These are phyloP conservation scores for Epichloe uncinata DNA, from an alignment of 2,329 filamentous ascomycete genomes.

Conservation along the genomic window DNA sequence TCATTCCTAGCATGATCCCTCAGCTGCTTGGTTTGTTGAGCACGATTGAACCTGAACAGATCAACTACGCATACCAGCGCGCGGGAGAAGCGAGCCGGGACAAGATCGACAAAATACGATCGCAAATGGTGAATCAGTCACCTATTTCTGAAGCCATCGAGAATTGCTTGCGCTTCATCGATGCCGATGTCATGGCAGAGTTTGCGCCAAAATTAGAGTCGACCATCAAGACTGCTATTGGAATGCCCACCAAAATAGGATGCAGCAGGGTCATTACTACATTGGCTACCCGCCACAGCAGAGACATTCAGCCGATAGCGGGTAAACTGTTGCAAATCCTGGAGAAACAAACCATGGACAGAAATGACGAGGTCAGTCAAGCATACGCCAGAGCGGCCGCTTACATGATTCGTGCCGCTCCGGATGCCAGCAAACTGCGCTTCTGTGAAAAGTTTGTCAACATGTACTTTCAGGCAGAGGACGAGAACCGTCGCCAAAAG, in stretches of 20 bases:
- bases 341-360: conserved; percentile 72
- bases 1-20: conserved; percentile 69
- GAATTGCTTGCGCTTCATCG: conserved; percentile 71
- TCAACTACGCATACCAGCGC: conserved; percentile 89
- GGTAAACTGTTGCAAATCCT: conserved; percentile 64
- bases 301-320: conserved; percentile 62
- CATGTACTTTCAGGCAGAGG: conserved; percentile 72
- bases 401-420: conserved; percentile 57
- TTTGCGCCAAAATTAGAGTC: conserved; percentile 61
- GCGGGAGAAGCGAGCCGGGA: conserved; percentile 78
- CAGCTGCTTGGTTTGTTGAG: conserved; percentile 72
- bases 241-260: conserved; percentile 87
- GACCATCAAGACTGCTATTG: conserved; percentile 74
- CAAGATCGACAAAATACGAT: conserved; percentile 76
- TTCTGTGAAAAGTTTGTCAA: conserved; percentile 44
- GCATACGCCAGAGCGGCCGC: conserved; percentile 79
- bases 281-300: conserved; percentile 65
- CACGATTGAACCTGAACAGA: conserved; percentile 73
- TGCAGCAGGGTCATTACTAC: conserved; percentile 76
- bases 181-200: conserved; percentile 62
- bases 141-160: conserved; percentile 90
- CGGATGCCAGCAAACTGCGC: conserved; percentile 32
- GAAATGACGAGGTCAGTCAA: conserved; percentile 85
- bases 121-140: conserved; percentile 68
- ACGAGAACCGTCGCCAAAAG: conserved; percentile 57